These are phyloP conservation scores for Trichocomaceae sp. DNA, from an alignment of 2,329 filamentous ascomycete genomes.

Conservation along the genomic window DNA sequence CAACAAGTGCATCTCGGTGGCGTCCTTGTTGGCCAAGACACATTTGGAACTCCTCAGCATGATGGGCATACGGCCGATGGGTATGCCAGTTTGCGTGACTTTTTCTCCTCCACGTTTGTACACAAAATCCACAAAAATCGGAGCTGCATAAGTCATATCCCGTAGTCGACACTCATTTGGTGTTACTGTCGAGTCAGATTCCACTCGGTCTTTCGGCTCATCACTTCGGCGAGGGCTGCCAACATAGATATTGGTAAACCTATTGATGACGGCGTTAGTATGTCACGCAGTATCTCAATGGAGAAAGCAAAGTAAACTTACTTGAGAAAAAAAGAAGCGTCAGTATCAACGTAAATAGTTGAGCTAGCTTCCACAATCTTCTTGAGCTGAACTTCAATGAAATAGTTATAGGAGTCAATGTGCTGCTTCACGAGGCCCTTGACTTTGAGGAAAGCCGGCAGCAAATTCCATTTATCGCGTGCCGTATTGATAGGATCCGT, in stretches of 20 bases:
- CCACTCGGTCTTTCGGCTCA: constrained; percentile 49
- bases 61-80: constrained; percentile 85
- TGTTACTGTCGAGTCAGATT: constrained; percentile 55
- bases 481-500: constrained; percentile 65
- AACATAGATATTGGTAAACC: constrained; percentile 81
- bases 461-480: constrained; percentile 87
- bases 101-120: constrained; percentile 79
- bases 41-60: constrained; percentile 97
- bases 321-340: constrained; percentile 87
- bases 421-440: constrained; percentile 97
- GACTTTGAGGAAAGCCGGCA: constrained; percentile 96
- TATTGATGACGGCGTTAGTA: constrained; percentile 10
- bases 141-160: constrained; percentile 96
- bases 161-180: constrained; percentile 94
- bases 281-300: neutral
- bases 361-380: constrained; percentile 92
- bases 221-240: constrained; percentile 73
- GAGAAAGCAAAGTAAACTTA: constrained; percentile 20
- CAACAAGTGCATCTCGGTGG: constrained; percentile 81
- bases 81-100: constrained; percentile 60
- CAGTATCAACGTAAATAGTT: constrained; percentile 82
- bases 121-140: constrained; percentile 85
- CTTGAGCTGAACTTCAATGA: constrained; percentile 92
- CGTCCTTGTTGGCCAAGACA: constrained; percentile 73
- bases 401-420: constrained; percentile 98